Percentiles rank a stretch among this genome's conserved stretches.
These are phyloP conservation scores for Podaxis carcinomalis DNA, from an alignment of 768 basidiomycete species.

Conservation along the genomic window DNA sequence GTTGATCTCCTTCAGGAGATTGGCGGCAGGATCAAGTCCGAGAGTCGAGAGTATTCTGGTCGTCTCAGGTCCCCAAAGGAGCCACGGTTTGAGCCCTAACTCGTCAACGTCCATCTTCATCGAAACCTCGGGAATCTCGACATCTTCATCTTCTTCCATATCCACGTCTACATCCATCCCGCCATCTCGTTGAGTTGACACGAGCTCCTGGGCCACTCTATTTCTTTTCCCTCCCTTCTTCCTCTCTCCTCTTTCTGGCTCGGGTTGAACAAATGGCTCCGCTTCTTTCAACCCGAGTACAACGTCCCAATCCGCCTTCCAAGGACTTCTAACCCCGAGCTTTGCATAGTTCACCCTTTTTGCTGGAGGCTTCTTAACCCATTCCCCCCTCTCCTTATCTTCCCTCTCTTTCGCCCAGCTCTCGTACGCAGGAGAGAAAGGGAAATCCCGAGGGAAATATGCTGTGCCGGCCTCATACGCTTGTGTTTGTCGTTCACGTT, in stretches of 20 bases:
- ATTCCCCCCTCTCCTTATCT: conserved; percentile 49
- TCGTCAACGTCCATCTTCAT: conserved; percentile 22
- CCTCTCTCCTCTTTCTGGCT: conserved; percentile 8
- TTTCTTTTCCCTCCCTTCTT: conserved; percentile 6
- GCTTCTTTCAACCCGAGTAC: conserved; percentile 47
- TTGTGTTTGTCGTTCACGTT: conserved; percentile 78
- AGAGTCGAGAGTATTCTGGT: conserved; percentile 39
- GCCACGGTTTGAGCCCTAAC: conserved; percentile 48
- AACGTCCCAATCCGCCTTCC: conserved; percentile 70
- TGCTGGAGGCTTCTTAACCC: conserved; percentile 83
- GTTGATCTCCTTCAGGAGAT: conserved; percentile 54
- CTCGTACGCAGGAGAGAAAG: conserved; percentile 50
- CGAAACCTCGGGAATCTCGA: conserved; percentile 19
- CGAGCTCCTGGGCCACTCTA: conserved; percentile 27
- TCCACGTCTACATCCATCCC: conserved; percentile 17
- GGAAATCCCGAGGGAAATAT: conserved; percentile 83
- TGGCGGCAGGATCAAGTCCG: conserved; percentile 35
- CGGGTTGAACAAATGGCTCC: background rate
- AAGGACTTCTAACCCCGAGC: conserved; percentile 66
- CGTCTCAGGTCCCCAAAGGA: conserved; percentile 57
- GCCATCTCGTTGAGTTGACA: conserved; percentile 55
- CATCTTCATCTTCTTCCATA: background rate
- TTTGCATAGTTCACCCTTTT: conserved; percentile 74
- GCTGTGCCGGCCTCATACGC: conserved; percentile 73
- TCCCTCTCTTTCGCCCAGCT: conserved; percentile 45